phyloP scores from a whole-genome alignment of 768 basidiomycete genomes.

The Hericium alpestre region DNA sequence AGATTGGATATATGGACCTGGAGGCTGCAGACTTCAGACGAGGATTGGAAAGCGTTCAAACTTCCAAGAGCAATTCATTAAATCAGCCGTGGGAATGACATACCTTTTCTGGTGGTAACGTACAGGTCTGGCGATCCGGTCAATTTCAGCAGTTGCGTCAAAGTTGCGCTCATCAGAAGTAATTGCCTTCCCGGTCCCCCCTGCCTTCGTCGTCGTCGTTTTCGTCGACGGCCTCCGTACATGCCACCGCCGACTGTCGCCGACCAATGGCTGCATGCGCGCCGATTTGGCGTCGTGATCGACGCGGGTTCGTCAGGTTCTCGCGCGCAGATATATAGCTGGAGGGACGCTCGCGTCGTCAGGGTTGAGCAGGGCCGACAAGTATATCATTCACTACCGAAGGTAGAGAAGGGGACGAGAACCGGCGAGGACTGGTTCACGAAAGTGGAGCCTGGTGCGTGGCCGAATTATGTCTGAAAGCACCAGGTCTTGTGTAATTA shows the following conservation, averaged over 20 bases:
- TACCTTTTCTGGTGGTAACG: background rate
- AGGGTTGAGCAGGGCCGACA: constrained; percentile 40
- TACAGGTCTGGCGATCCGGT: too few species aligned
- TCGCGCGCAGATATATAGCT: constrained; percentile 91
- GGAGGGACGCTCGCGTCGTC: constrained; percentile 70
- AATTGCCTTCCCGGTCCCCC: background rate
- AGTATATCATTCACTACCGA: constrained; percentile 52
- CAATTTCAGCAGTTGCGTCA: too few species aligned
- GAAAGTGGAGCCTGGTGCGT: constrained; percentile 89
- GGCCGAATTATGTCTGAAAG: background rate
- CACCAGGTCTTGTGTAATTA: background rate
- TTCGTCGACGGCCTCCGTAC: background rate
- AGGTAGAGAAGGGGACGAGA: constrained; percentile 85
- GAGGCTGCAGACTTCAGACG: too few species aligned
- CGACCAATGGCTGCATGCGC: constrained; percentile 67
- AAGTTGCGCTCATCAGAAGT: too few species aligned
- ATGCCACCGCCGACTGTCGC: constrained; percentile 71
- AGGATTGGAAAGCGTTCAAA: too few species aligned
- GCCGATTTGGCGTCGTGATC: constrained; percentile 88
- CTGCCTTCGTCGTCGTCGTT: background rate
- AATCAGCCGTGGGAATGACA: background rate
- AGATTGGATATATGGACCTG: too few species aligned
- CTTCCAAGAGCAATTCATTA: background rate
- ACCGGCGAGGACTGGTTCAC: constrained; percentile 75
- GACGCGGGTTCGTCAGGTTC: constrained; percentile 99